These are phyloP conservation scores for Platanus orientalis DNA, from an alignment of 164 flowering plant species.

Conservation along the genomic window DNA sequence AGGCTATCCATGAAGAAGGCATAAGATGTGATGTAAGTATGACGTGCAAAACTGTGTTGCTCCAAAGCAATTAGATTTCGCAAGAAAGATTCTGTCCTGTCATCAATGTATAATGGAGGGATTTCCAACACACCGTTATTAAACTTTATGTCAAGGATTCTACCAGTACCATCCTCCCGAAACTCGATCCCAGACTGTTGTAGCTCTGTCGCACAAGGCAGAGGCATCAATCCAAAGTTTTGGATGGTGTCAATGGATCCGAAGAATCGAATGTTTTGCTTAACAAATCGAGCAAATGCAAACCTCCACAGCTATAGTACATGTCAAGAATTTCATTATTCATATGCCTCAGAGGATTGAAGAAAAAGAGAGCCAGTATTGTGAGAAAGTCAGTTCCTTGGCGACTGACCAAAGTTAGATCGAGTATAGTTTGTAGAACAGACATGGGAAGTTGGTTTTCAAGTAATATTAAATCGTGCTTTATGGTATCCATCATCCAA, in stretches of 20 bases:
- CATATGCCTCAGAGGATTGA: not conserved
- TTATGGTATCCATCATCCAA: slow-evolving; percentile 33
- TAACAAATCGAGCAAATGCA: slow-evolving; percentile 36
- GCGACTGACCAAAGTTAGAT: slow-evolving; percentile 8
- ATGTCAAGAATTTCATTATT: too few species aligned
- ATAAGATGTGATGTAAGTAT: slow-evolving; percentile 20
- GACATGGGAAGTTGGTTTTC: slow-evolving; percentile 56
- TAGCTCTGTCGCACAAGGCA: too few species aligned
- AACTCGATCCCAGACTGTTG: too few species aligned
- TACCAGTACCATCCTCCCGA: slow-evolving; percentile 2
- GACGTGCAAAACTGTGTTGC: not conserved
- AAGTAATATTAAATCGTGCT: slow-evolving; percentile 46
- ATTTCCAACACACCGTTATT: slow-evolving; percentile 23
- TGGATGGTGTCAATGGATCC: too few species aligned
- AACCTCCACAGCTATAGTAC: not conserved
- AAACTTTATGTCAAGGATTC: slow-evolving; percentile 27
- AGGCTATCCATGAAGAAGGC: slow-evolving; percentile 23
- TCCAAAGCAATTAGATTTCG: slow-evolving; percentile 33
- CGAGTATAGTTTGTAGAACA: slow-evolving; percentile 31
- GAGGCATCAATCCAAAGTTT: too few species aligned
- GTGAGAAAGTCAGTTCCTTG: slow-evolving; percentile 4
- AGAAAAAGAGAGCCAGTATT: slow-evolving; percentile 29
- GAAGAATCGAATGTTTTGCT: not conserved
- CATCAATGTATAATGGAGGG: slow-evolving; percentile 18
- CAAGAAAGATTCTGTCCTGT: slow-evolving; percentile 14